Evolutionary conservation across 1,139 yeast genomes (phyloP), one percentile per base, ranked within the genome.

Genomic region (Suhomyces ambrosiae): DNA sequence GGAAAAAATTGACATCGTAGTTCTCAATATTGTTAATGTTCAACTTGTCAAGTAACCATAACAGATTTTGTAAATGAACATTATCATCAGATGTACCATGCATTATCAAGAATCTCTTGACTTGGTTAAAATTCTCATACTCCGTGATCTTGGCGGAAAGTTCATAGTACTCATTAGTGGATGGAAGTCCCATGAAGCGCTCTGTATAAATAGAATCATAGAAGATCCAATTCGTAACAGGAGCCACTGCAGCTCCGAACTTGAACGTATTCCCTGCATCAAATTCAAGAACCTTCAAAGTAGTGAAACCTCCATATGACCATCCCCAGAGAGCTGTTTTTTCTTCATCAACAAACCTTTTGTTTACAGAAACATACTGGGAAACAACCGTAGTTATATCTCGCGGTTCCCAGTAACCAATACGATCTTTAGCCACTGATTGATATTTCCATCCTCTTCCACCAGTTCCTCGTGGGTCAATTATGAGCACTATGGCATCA

Each of bases 51-150:
- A 92, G 53, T 27, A 92, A 64, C 55, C 82, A 77, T 47, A 84
- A 71, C 27, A 95, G 84, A 61, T 92, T 89, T 58, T 89, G 96
- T 45, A 89, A 67, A 62, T 92, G 98, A 16, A 92, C 99, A 60
- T 92, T 92, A 57, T 94, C 99, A 61, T 92, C 99, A 2, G 95
- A 95, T 0, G 97, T 85, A 1, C 99, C 99, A 54, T 92, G 98
- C 83, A 90, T 83, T 5, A 92, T 54, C 45, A 92, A 61, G 54
- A 94, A 86, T 46, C 96, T 68, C 24, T 73, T 65, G 1, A 74
- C 60, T 2, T 56, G 47, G 27, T 63, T 58, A 51, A 84, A 81
- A n/a, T 68, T 66, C 1, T 63, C 69, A 31, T 77, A 56, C 23
- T 81, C 70, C 2, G 63, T 64, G 24, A 85, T 75, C 32, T 67